Conservation (phyloP, 768 basidiomycete species). For the Termitomyces sp. region DNA sequence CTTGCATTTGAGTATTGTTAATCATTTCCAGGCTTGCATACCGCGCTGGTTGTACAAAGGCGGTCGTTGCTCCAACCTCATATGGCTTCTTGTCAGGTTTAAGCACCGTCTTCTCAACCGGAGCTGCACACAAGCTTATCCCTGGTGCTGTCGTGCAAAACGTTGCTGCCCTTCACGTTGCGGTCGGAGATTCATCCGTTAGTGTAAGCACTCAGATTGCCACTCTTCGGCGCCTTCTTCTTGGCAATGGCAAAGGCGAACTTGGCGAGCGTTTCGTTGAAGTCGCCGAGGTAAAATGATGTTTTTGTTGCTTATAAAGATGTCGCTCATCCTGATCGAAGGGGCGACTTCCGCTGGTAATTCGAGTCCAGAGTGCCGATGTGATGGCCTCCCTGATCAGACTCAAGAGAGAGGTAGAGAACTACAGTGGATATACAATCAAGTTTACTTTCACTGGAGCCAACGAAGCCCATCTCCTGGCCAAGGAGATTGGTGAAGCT, state of each 20-base stretch:
- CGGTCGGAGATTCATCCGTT: slow-evolving; percentile 40
- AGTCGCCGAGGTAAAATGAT: slow-evolving; percentile 36
- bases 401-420: slow-evolving; percentile 63
- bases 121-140: slow-evolving; percentile 58
- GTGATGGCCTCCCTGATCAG: slow-evolving; percentile 73
- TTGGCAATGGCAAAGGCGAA: slow-evolving; percentile 36
- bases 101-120: slow-evolving; percentile 60
- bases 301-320: background rate
- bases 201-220: slow-evolving; percentile 83
- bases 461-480: slow-evolving; percentile 66
- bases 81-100: slow-evolving; percentile 60
- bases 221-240: slow-evolving; percentile 61
- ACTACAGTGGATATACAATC: slow-evolving; percentile 35
- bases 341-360: slow-evolving; percentile 71
- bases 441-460: slow-evolving; percentile 63
- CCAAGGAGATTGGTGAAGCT: slow-evolving; percentile 56
- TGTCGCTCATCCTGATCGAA: slow-evolving; percentile 18
- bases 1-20: background rate
- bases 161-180: slow-evolving; percentile 62
- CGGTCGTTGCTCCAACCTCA: slow-evolving; percentile 56
- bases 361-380: slow-evolving; percentile 75
- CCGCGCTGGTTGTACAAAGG: slow-evolving; percentile 56
- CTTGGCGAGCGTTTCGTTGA: slow-evolving; percentile 41
- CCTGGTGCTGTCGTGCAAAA: slow-evolving; percentile 61
- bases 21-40: slow-evolving; percentile 53